Conservation (phyloP, 140 eudicot genomes). For the Oenanthe javanica region DNA sequence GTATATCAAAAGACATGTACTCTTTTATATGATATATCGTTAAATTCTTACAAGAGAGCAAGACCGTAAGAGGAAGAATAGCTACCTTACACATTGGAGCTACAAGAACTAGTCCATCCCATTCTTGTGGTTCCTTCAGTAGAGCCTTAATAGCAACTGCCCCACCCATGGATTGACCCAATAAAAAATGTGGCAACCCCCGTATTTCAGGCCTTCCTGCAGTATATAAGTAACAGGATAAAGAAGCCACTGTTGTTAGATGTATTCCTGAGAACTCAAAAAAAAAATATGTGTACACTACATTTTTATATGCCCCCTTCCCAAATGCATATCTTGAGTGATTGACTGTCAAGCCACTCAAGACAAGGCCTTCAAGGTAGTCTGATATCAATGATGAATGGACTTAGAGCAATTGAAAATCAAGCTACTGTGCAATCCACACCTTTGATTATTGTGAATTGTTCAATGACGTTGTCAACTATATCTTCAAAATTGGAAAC, state of each 20-base stretch:
- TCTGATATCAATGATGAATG: neutral
- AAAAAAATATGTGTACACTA: neutral
- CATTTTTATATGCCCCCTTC: neutral
- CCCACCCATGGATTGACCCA: constrained; percentile 98
- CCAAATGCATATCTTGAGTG: neutral
- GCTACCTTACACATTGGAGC: constrained; percentile 94
- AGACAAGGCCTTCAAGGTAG: neutral
- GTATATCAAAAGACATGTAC: neutral
- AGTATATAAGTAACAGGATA: constrained; percentile 10
- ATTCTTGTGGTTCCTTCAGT: constrained; percentile 59
- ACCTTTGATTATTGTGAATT: constrained; percentile 77
- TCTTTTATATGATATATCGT: neutral
- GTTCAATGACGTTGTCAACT: constrained; percentile 81
- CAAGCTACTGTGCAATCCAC: neutral
- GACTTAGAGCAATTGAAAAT: neutral
- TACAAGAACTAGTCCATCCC: constrained; percentile 91
- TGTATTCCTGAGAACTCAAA: neutral
- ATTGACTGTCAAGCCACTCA: neutral
- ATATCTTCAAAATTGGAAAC: constrained; percentile 50
- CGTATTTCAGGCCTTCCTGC: constrained; percentile 77
- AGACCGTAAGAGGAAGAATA: neutral
- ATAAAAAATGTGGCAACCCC: constrained; percentile 68
- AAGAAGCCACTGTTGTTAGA: neutral
- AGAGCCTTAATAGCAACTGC: constrained; percentile 87
- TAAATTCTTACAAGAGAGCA: neutral